phyloP scores from a whole-genome alignment of 345 rosid genomes.

The Gossypium sturtianum region DNA sequence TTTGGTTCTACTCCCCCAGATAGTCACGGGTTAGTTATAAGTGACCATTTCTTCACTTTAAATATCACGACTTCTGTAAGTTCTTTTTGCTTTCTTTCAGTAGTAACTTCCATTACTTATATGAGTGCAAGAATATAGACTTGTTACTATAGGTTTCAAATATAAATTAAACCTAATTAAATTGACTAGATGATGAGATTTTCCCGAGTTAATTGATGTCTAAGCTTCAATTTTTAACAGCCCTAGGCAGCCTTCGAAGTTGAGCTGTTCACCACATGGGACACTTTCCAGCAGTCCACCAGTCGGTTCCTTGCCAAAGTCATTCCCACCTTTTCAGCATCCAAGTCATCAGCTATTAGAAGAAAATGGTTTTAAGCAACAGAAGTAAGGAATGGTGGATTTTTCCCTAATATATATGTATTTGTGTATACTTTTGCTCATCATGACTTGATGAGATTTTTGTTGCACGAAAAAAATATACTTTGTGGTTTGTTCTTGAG shows the following conservation, averaged over 20 bases:
- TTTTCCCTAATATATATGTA: not conserved
- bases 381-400: slow-evolving; percentile 56
- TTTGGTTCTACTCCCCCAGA: slow-evolving; percentile 97
- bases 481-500: slow-evolving; percentile 1
- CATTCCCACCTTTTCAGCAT: slow-evolving; percentile 91
- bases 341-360: slow-evolving; percentile 93
- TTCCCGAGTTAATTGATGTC: slow-evolving; percentile 9
- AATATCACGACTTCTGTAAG: not conserved
- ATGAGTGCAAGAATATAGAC: not conserved
- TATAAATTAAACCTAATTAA: not conserved
- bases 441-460: not conserved
- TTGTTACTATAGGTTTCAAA: not conserved
- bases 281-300: slow-evolving; percentile 75
- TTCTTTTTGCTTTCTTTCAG: not conserved
- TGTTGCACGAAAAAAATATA: not conserved
- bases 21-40: slow-evolving; percentile 61
- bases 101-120: not conserved
- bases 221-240: slow-evolving; percentile 35
- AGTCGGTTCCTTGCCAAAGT: slow-evolving; percentile 91
- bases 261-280: slow-evolving; percentile 78
- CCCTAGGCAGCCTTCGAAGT: slow-evolving; percentile 54
- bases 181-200: not conserved
- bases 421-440: not conserved
- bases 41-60: slow-evolving; percentile 14
- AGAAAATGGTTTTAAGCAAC: slow-evolving; percentile 94